phyloP scores from a whole-genome alignment of 257 asterid genomes.

The Gentiana dahurica region DNA sequence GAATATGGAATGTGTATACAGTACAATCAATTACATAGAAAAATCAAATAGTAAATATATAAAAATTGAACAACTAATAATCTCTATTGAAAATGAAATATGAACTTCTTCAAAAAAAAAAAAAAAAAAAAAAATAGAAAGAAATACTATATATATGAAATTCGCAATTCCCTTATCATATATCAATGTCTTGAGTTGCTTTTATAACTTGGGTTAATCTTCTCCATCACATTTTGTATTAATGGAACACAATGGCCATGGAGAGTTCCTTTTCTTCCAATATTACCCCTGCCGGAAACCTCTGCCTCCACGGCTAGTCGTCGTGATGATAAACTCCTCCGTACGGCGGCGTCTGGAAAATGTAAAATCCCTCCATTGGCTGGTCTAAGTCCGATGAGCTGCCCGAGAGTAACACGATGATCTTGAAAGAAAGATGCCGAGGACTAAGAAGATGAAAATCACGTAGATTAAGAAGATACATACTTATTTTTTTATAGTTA shows the following conservation, averaged over 20 bases:
- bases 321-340: constrained; percentile 6
- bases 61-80: too few species aligned
- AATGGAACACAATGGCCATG: constrained; percentile 32
- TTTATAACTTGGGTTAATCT: constrained; percentile 16
- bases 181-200: constrained; percentile 16
- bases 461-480: neutral
- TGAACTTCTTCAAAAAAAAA: too few species aligned
- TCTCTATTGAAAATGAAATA: too few species aligned
- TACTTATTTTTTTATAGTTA: too few species aligned
- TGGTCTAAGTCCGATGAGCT: constrained; percentile 46
- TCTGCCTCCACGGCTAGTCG: constrained; percentile 8
- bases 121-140: too few species aligned
- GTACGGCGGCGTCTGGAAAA: constrained; percentile 2
- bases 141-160: too few species aligned
- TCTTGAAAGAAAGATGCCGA: constrained; percentile 60
- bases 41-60: too few species aligned
- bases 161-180: neutral
- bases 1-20: too few species aligned
- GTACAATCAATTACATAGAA: too few species aligned
- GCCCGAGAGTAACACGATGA: constrained; percentile 50
- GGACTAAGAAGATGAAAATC: constrained; percentile 28
- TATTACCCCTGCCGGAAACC: constrained; percentile 2
- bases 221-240: constrained; percentile 31
- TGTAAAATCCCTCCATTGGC: constrained; percentile 19
- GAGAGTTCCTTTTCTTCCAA: constrained; percentile 11